These are phyloP conservation scores for Batrachochytrium dendrobatidis DNA, from an alignment of 371 early-diverging fungal species.

Conservation along the genomic window DNA sequence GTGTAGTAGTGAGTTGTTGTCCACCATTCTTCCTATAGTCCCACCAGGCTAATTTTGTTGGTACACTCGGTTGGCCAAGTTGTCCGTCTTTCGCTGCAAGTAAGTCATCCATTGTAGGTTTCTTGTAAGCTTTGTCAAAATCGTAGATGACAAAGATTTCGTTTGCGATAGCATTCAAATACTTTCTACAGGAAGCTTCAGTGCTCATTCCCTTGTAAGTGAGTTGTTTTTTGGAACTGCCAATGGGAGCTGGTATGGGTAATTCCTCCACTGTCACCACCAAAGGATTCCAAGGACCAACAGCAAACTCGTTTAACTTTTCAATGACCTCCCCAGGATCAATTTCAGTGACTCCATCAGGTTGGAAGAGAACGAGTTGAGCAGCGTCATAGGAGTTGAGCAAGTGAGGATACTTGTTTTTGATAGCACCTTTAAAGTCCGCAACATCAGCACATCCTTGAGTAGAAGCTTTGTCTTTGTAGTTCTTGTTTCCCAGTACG, in stretches of 20 bases:
- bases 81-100: neutral
- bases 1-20: neutral
- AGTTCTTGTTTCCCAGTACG: too few species aligned
- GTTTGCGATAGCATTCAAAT: slow-evolving; percentile 3
- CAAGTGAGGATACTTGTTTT: neutral
- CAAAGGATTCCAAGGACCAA: neutral
- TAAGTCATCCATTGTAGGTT: neutral
- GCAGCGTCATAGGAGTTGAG: neutral
- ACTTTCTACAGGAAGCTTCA: slow-evolving; percentile 11
- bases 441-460: neutral
- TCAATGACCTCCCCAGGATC: neutral
- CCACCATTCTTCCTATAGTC: neutral
- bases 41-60: neutral
- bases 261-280: neutral
- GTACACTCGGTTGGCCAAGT: neutral
- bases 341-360: neutral
- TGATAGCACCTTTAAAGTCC: neutral
- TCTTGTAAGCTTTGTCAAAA: neutral
- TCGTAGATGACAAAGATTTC: neutral
- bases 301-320: neutral
- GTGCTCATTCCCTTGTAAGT: slow-evolving; percentile 9
- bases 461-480: too few species aligned
- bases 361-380: neutral
- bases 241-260: neutral
- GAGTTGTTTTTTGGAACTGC: neutral